These are phyloP conservation scores for Heritiera fomes DNA, from an alignment of 345 rosid genomes.

Conservation along the genomic window DNA sequence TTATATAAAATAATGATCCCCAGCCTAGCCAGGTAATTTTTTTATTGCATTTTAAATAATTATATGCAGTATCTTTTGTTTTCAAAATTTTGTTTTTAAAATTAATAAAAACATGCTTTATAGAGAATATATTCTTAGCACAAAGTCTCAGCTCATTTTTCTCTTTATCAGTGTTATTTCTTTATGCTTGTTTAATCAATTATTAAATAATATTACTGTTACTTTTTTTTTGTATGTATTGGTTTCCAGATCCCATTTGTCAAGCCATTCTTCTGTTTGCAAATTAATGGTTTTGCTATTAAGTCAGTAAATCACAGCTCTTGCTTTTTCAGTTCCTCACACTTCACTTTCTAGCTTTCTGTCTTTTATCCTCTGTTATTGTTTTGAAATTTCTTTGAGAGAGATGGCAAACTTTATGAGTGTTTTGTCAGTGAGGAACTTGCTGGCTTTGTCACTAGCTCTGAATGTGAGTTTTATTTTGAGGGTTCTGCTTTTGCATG, in stretches of 20 bases:
- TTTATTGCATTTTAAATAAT: no score
- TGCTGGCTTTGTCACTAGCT: conserved; percentile 67
- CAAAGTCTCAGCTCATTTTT: not conserved
- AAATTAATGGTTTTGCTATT: not conserved
- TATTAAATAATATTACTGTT: not conserved
- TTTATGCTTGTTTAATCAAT: not conserved
- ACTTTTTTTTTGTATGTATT: not conserved
- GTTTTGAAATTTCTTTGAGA: not conserved
- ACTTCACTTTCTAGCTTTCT: not conserved
- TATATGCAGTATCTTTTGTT: no score
- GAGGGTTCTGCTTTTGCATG: conserved; percentile 34
- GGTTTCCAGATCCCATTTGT: not conserved
- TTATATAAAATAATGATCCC: no score
- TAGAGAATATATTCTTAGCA: no score
- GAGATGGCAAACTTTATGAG: conserved; percentile 43
- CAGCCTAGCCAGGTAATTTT: no score
- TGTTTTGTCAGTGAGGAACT: conserved; percentile 52
- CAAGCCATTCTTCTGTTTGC: not conserved
- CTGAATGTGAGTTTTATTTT: conserved; percentile 63
- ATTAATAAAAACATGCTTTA: no score
- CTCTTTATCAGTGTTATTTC: not conserved
- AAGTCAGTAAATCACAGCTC: not conserved
- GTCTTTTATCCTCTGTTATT: not conserved
- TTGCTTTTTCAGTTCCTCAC: not conserved
- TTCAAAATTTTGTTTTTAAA: no score